These are phyloP conservation scores for Nakazawaea wickerhamii DNA, from an alignment of 805 yeast genomes.

Conservation along the genomic window DNA sequence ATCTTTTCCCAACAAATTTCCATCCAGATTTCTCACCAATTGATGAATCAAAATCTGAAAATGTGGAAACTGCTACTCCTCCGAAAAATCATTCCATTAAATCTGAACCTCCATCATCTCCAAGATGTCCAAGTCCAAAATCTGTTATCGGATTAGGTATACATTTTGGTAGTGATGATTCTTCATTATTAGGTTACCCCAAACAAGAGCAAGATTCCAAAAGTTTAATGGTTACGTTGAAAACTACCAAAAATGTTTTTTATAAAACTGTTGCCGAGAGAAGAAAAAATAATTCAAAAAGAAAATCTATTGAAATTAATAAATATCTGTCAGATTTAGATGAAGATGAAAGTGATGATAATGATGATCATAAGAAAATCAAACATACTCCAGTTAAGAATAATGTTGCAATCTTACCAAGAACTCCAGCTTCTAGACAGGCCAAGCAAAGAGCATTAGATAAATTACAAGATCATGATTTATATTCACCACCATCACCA, in stretches of 20 bases:
- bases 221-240: neutral
- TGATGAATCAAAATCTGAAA: neutral
- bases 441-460: conserved; percentile 3
- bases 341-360: neutral
- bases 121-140: neutral
- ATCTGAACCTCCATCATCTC: neutral
- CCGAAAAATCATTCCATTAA: neutral
- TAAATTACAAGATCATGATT: neutral
- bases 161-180: neutral
- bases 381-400: too few species aligned
- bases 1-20: neutral
- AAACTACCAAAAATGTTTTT: neutral
- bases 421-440: neutral
- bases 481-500: neutral
- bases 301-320: neutral
- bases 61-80: neutral
- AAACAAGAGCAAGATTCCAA: neutral
- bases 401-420: neutral
- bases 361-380: too few species aligned
- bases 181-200: too few species aligned
- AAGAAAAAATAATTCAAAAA: neutral
- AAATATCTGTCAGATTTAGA: neutral
- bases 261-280: conserved; percentile 5
- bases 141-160: neutral
- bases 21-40: neutral